These are phyloP conservation scores for Xylaria sp. DNA, from an alignment of 2,329 filamentous ascomycete species.

Conservation along the genomic window DNA sequence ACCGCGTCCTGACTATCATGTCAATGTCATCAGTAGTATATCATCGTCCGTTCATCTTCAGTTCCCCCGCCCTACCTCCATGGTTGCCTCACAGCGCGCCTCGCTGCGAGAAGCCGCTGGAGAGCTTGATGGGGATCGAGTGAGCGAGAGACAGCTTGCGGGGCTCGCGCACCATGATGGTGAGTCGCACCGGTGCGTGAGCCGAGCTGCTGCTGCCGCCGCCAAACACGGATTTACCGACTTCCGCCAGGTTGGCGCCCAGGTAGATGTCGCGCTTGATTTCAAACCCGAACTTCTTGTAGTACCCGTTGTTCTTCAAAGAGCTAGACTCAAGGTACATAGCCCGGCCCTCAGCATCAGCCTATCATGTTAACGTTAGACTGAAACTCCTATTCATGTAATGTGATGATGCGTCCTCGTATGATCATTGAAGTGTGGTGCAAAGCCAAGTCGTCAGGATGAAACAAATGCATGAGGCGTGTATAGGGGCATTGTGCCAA, in stretches of 20 bases:
- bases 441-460: not conserved
- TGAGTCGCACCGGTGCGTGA: conserved; percentile 68
- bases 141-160: conserved; percentile 50
- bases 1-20: conserved; percentile 30
- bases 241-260: conserved; percentile 38
- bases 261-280: conserved; percentile 71
- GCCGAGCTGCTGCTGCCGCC: conserved; percentile 19
- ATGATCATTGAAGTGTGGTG: not conserved
- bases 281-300: conserved; percentile 80
- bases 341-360: conserved; percentile 73
- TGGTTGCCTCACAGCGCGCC: conserved; percentile 27
- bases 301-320: conserved; percentile 74
- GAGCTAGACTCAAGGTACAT: conserved; percentile 86
- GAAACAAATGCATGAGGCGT: not conserved
- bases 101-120: conserved; percentile 44
- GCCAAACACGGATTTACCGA: conserved; percentile 18
- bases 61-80: not conserved
- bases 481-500: conserved; percentile 15
- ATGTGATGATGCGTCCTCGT: not conserved
- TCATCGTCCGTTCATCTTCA: not conserved
- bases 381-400: not conserved
- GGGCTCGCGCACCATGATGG: conserved; percentile 86
- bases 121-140: conserved; percentile 52
- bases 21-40: conserved; percentile 22
- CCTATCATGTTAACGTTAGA: conserved; percentile 54